Conservation (phyloP, 192 early-diverging fungal genomes). For the Coemansia aciculifera region DNA sequence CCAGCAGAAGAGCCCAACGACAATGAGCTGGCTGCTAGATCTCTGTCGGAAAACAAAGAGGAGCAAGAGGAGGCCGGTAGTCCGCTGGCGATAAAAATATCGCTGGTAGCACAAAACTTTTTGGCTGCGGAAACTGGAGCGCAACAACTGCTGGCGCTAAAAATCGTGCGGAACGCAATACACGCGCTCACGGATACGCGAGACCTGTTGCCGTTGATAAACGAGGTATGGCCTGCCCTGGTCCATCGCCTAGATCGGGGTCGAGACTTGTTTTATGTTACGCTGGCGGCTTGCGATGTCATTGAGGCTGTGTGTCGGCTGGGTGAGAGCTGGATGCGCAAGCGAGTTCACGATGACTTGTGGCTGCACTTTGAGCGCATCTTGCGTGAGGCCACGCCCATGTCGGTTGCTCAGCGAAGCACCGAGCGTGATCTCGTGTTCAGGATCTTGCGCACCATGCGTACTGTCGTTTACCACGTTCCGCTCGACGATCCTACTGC, state of each 20-base stretch:
- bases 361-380: conserved; percentile 29
- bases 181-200: conserved; percentile 22
- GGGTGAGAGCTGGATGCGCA: conserved; percentile 46
- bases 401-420: not conserved
- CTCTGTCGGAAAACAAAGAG: not conserved
- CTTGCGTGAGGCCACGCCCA: not conserved
- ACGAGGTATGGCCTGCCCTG: conserved; percentile 45
- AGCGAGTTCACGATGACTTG: conserved; percentile 39
- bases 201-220: conserved; percentile 41
- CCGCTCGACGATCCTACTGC: conserved; percentile 33
- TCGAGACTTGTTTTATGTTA: conserved; percentile 31
- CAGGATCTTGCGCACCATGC: conserved; percentile 28
- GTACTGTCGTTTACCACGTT: conserved; percentile 30
- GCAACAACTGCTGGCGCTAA: conserved; percentile 48
- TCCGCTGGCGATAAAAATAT: conserved; percentile 45
- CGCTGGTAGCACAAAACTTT: conserved; percentile 31
- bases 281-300: conserved; percentile 41
- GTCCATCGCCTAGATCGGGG: conserved; percentile 18
- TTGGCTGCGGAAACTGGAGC: conserved; percentile 18
- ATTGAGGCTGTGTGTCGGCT: conserved; percentile 30
- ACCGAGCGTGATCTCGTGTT: conserved; percentile 17
- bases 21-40: not conserved
- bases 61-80: conserved; percentile 12
- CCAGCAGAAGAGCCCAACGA: not conserved
- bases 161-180: conserved; percentile 38